Evolutionary conservation across 2,329 filamentous ascomycete genomes (phyloP).

Genomic region (Boeremia lycopersici): DNA sequence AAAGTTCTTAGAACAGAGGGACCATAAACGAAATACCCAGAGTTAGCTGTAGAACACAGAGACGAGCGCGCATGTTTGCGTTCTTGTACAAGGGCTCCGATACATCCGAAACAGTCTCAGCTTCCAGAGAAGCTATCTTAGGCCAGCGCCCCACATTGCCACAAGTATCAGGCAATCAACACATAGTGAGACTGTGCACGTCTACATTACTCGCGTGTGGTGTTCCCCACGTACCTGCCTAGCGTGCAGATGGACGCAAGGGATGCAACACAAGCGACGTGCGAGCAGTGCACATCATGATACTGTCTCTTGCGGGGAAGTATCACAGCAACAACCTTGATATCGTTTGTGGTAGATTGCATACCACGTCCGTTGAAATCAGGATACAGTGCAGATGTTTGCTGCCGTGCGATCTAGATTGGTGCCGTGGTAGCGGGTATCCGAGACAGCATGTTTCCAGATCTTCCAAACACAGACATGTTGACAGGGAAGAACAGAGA

Average conservation of each 20-base stretch:
- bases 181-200: conserved; percentile 10
- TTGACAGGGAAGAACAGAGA: conserved; percentile 9
- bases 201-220: conserved; percentile 4
- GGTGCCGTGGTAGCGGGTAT: conserved; percentile 13
- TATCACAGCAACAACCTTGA: background rate
- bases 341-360: background rate
- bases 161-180: conserved; percentile 13
- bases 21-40: background rate
- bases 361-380: background rate
- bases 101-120: conserved; percentile 16
- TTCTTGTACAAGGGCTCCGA: conserved; percentile 14
- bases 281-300: background rate
- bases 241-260: conserved; percentile 2
- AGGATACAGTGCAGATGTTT: background rate
- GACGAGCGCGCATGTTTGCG: conserved; percentile 8
- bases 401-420: conserved; percentile 13
- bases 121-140: conserved; percentile 6
- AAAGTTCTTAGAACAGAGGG: conserved; percentile 5
- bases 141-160: conserved; percentile 13
- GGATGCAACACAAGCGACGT: background rate
- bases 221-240: conserved; percentile 4
- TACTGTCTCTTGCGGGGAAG: background rate
- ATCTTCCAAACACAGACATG: conserved; percentile 6
- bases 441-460: conserved; percentile 18
- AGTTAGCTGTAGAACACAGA: conserved; percentile 3